Percentiles rank a stretch among this genome's conserved stretches.
Evolutionary conservation across 73 alveolate species (phyloP).

Genomic region (Urostyla sp.): DNA sequence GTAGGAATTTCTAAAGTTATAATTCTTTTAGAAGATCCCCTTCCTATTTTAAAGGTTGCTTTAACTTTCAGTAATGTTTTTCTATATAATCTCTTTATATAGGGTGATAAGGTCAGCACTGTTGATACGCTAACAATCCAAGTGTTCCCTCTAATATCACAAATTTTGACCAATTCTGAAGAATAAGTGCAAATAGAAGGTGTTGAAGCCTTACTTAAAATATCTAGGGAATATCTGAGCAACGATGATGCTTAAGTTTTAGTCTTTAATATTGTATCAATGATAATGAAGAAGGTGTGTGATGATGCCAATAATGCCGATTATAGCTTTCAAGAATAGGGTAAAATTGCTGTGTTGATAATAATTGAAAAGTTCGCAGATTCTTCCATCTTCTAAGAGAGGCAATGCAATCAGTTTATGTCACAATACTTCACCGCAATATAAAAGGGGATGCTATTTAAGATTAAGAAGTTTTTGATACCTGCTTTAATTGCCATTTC

Average conservation of each 20-base stretch:
- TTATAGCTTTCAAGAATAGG: conserved; percentile 13
- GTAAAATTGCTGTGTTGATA: conserved; percentile 46
- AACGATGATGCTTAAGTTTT: conserved; percentile 14
- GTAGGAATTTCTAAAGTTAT: conserved; percentile 38
- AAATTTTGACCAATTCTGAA: conserved; percentile 46
- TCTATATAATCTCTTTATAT: background rate
- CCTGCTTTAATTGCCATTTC: conserved; percentile 22
- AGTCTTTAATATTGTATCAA: conserved; percentile 15
- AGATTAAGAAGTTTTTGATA: conserved; percentile 42
- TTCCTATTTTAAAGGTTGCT: conserved; percentile 18
- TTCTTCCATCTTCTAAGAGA: background rate
- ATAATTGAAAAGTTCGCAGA: conserved; percentile 57
- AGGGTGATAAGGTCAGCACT: background rate
- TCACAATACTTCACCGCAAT: conserved; percentile 23
- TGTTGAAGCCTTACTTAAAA: conserved; percentile 41
- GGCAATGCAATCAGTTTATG: conserved; percentile 15
- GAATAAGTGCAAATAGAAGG: conserved; percentile 53
- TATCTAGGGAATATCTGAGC: conserved; percentile 5
- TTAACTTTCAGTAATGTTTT: background rate
- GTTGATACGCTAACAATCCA: conserved; percentile 13
- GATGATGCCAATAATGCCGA: too few relatives aligned
- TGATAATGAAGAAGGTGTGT: conserved; percentile 8
- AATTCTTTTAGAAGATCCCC: conserved; percentile 49
- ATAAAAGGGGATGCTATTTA: conserved; percentile 52
- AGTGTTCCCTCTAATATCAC: conserved; percentile 42